A percentile compares a stretch with the other conserved stretches of the same genome.
Evolutionary conservation across 78 protist species (phyloP).

Genomic region (Dictyostelium intermedium): DNA sequence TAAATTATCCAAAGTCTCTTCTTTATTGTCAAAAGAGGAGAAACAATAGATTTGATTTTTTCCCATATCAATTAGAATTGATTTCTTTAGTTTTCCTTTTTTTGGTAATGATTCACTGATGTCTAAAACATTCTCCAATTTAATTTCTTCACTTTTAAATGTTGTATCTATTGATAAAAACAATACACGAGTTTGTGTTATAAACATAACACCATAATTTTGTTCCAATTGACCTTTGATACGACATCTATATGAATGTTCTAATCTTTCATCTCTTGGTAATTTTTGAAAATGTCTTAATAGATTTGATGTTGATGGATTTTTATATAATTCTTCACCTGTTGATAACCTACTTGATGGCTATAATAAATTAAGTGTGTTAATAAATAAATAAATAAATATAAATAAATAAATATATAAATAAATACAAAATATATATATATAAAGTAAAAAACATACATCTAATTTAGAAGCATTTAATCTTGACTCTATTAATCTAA

Average conservation of each 20-base stretch:
- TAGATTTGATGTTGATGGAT: background rate
- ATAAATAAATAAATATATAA: background rate
- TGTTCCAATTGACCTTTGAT: background rate
- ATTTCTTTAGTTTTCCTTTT: background rate
- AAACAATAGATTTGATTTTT: background rate
- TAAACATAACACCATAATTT: background rate
- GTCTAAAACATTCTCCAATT: background rate
- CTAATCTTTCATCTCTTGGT: slow-evolving; percentile 2
- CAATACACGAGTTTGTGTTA: background rate
- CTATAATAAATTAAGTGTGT: background rate
- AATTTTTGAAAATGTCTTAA: background rate
- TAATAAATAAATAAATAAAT: background rate
- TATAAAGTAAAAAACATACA: background rate
- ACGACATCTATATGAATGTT: background rate
- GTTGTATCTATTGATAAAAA: background rate
- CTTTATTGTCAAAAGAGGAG: slow-evolving; percentile 2
- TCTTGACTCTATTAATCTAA: slow-evolving; percentile 1
- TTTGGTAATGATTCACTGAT: background rate
- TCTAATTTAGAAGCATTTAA: background rate
- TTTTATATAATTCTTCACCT: background rate
- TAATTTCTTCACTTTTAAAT: background rate
- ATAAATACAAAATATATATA: background rate
- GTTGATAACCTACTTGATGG: background rate
- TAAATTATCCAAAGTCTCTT: background rate
- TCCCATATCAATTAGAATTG: background rate